phyloP scores from a whole-genome alignment of 2,329 filamentous ascomycete genomes.

The Fusarium tricinctum region DNA sequence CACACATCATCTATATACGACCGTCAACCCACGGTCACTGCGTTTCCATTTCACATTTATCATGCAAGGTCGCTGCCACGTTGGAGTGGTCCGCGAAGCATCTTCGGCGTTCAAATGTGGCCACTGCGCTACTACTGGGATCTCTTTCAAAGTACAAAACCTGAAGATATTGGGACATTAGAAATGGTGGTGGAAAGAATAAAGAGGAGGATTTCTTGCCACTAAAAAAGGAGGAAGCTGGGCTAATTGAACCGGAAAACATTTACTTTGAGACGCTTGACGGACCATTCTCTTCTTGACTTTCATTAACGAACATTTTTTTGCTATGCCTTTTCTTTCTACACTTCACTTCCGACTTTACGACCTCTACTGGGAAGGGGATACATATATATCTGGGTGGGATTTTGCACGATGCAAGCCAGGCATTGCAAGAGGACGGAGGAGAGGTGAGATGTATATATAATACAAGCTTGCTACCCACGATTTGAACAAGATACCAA shows the following conservation, averaged over 20 bases:
- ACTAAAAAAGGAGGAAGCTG: constrained; percentile 32
- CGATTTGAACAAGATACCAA: constrained; percentile 42
- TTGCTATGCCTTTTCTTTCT: constrained; percentile 12
- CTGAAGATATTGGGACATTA: constrained; percentile 27
- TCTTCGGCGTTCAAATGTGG: constrained; percentile 49
- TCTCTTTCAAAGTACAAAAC: constrained; percentile 43
- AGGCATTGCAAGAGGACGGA: background rate
- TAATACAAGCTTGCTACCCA: constrained; percentile 40
- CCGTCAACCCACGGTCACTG: constrained; percentile 24
- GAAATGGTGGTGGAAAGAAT: constrained; percentile 34
- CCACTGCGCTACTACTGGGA: constrained; percentile 40
- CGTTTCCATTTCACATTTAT: constrained; percentile 25
- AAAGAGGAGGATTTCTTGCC: constrained; percentile 19
- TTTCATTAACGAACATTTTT: constrained; percentile 38
- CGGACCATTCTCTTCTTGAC: constrained; percentile 43
- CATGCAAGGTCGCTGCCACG: constrained; percentile 26
- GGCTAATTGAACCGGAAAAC: constrained; percentile 31
- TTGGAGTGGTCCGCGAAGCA: constrained; percentile 42
- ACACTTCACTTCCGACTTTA: constrained; percentile 28
- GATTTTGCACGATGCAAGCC: constrained; percentile 17
- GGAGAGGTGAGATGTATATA: constrained; percentile 38
- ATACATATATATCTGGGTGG: constrained; percentile 30
- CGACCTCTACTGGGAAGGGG: constrained; percentile 35
- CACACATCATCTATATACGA: constrained; percentile 26
- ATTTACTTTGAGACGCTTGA: constrained; percentile 39